These are phyloP conservation scores for Candida ortonii DNA, from an alignment of 805 yeast genomes.

Conservation along the genomic window DNA sequence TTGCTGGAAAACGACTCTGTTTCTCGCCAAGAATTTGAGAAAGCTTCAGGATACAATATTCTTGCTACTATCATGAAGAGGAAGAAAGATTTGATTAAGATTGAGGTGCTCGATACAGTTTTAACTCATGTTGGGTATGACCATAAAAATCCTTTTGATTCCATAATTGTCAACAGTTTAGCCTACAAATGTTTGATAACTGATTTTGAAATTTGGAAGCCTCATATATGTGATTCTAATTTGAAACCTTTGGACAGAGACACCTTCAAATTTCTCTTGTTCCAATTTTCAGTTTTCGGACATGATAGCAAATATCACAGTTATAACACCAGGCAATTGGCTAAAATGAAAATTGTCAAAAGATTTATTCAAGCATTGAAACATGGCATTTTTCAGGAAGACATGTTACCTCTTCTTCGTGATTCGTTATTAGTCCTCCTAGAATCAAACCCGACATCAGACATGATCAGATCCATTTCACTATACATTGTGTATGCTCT, in stretches of 20 bases:
- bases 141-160: constrained; percentile 46
- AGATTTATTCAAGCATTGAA: constrained; percentile 51
- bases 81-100: constrained; percentile 38
- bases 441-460: constrained; percentile 50
- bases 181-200: constrained; percentile 59
- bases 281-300: constrained; percentile 56
- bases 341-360: constrained; percentile 45
- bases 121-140: constrained; percentile 57
- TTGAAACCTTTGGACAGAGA: constrained; percentile 32
- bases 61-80: constrained; percentile 51
- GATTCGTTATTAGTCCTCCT: constrained; percentile 41
- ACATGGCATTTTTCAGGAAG: constrained; percentile 36
- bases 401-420: constrained; percentile 36
- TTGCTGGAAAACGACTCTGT: constrained; percentile 49
- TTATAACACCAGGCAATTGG: constrained; percentile 52
- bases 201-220: constrained; percentile 62
- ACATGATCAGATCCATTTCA: constrained; percentile 50
- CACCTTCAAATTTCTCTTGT: constrained; percentile 49
- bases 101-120: constrained; percentile 48
- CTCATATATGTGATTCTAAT: constrained; percentile 14
- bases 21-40: constrained; percentile 55
- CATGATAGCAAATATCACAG: constrained; percentile 48
- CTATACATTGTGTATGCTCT: constrained; percentile 50
- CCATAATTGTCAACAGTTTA: constrained; percentile 51
- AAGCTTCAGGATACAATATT: constrained; percentile 57